Percentiles rank a stretch among this genome's conserved stretches.
Evolutionary conservation across 192 early-diverging fungal genomes (phyloP).

Genomic region (Umbelopsis sp.): DNA sequence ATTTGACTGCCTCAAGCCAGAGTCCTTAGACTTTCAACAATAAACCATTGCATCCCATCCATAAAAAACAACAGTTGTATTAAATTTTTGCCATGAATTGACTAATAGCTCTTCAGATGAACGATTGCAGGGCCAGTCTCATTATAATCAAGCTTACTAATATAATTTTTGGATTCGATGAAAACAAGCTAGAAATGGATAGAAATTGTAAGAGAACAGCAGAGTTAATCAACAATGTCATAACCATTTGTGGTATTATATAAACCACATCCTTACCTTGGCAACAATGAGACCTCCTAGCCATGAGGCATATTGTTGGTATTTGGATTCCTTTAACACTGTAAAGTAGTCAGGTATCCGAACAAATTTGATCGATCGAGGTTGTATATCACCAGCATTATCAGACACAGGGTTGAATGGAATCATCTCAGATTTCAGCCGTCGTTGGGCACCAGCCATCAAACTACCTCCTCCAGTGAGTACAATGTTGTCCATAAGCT

Average conservation of each 20-base stretch:
- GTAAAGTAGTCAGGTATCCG: constrained; percentile 89
- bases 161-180: constrained; percentile 66
- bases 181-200: constrained; percentile 50
- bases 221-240: neutral
- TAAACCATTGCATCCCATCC: too few species aligned
- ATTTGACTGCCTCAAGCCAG: too few species aligned
- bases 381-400: constrained; percentile 83
- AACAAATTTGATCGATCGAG: constrained; percentile 78
- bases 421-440: constrained; percentile 68
- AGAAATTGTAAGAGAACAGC: neutral
- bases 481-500: constrained; percentile 84
- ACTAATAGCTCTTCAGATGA: constrained; percentile 68
- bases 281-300: constrained; percentile 87
- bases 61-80: neutral
- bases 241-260: neutral
- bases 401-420: constrained; percentile 75
- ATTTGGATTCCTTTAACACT: constrained; percentile 66
- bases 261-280: constrained; percentile 64
- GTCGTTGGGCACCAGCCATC: constrained; percentile 60
- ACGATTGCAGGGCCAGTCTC: constrained; percentile 81
- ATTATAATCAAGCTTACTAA: constrained; percentile 89
- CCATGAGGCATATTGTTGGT: constrained; percentile 65
- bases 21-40: too few species aligned
- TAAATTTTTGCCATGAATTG: neutral
- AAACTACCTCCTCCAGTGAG: constrained; percentile 76